Percentiles rank a stretch among this genome's conserved stretches.
Conservation (phyloP, 176 grass and related monocot species). For the Saccharum officinarum region DNA sequence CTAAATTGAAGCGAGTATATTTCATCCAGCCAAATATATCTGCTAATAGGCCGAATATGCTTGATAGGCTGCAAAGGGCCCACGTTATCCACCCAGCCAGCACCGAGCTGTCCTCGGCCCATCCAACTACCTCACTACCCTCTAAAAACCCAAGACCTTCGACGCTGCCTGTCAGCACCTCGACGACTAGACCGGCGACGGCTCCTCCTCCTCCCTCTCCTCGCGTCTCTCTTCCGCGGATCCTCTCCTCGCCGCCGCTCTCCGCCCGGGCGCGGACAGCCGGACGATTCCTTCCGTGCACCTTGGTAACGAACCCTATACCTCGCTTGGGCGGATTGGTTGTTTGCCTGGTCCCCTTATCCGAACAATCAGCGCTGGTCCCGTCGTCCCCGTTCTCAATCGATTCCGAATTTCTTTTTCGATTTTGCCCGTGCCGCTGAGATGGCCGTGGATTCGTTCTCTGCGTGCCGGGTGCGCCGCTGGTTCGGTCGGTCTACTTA, state of each 20-base stretch:
- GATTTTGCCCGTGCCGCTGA: neutral
- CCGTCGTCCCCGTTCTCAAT: neutral
- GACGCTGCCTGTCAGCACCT: neutral
- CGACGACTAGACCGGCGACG: neutral
- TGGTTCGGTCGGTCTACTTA: neutral
- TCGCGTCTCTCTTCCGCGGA: neutral
- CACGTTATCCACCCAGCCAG: too few relatives aligned
- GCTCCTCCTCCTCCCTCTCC: neutral
- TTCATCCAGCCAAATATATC: too few relatives aligned
- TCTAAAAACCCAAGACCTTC: slow-evolving; percentile 1
- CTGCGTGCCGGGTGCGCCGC: too few relatives aligned
- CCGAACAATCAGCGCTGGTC: neutral
- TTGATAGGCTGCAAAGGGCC: neutral
- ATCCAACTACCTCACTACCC: neutral
- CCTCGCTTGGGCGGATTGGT: neutral
- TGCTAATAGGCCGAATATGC: neutral
- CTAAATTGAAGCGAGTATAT: too few relatives aligned
- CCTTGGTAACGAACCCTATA: neutral
- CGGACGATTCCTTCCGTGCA: neutral
- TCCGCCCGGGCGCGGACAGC: neutral
- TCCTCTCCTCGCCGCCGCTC: neutral
- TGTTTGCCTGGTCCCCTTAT: neutral
- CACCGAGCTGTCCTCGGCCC: neutral
- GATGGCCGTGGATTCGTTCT: neutral
- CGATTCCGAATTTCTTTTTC: neutral